These are phyloP conservation scores for Pseudisothecium myosuroides DNA, from an alignment of 225 moss, liverwort and hornwort genomes.

Conservation along the genomic window DNA sequence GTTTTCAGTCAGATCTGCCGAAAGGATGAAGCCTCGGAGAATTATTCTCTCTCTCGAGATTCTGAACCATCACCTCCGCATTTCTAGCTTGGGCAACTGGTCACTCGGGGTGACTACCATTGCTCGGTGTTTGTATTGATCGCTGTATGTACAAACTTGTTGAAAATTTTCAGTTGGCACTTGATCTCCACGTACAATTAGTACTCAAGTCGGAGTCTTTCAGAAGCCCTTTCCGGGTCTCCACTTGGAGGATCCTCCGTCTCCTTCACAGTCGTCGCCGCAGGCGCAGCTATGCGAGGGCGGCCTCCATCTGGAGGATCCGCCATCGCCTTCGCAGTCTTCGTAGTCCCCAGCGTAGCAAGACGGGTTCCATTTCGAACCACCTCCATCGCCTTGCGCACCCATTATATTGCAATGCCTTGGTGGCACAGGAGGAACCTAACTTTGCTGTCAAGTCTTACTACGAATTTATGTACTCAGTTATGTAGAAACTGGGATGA, in stretches of 20 bases:
- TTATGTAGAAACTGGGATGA: background rate
- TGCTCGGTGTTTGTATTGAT: background rate
- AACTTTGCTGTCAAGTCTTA: background rate
- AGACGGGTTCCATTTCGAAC: background rate
- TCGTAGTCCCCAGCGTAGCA: background rate
- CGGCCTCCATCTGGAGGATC: background rate
- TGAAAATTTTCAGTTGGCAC: background rate
- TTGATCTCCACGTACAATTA: background rate
- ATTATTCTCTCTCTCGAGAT: background rate
- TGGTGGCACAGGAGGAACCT: background rate
- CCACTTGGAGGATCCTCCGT: slow-evolving; percentile 5
- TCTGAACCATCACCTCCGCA: background rate
- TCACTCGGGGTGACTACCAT: background rate
- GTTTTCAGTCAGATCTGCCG: too few species aligned
- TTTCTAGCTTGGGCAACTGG: background rate
- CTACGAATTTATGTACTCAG: background rate
- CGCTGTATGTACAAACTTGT: background rate
- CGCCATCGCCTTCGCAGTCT: slow-evolving; percentile 2
- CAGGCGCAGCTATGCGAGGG: background rate
- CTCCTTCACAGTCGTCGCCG: background rate
- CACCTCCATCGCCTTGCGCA: slow-evolving; percentile 6
- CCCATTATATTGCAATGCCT: background rate
- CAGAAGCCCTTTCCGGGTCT: background rate
- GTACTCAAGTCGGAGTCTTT: background rate
- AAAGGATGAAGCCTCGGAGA: background rate